Evolutionary conservation across 352 stramenopile genomes (phyloP).

Genomic region (Saprolegnia parasitica): DNA sequence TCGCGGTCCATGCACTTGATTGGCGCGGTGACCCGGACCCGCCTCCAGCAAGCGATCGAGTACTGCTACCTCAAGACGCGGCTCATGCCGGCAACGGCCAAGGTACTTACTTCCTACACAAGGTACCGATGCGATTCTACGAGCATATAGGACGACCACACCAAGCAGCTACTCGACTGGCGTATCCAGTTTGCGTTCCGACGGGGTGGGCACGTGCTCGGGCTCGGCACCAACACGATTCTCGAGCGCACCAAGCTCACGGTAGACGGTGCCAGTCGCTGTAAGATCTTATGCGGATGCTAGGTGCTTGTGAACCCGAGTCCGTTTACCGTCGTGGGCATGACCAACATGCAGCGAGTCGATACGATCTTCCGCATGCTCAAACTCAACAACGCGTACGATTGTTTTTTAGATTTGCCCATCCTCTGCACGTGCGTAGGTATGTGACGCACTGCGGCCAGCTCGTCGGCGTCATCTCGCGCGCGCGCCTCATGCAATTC

Average conservation of each 20-base stretch:
- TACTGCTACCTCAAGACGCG: slow-evolving; percentile 38
- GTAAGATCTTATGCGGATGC: neutral
- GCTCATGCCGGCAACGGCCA: neutral
- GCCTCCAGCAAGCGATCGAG: slow-evolving; percentile 48
- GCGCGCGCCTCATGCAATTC: slow-evolving; percentile 74
- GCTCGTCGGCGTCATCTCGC: slow-evolving; percentile 74
- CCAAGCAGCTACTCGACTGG: slow-evolving; percentile 38
- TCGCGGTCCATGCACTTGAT: slow-evolving; percentile 31
- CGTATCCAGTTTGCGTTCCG: slow-evolving; percentile 66
- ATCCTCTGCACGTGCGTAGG: neutral
- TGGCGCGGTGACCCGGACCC: slow-evolving; percentile 57
- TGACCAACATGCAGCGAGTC: slow-evolving; percentile 77
- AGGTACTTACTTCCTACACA: slow-evolving; percentile 1
- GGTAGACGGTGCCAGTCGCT: slow-evolving; percentile 19
- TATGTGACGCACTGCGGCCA: slow-evolving; percentile 65
- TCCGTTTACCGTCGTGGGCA: slow-evolving; percentile 79
- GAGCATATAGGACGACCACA: slow-evolving; percentile 23
- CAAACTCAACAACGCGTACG: slow-evolving; percentile 84
- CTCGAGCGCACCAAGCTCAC: slow-evolving; percentile 60
- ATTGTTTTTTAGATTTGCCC: slow-evolving; percentile 28
- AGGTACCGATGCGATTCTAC: neutral
- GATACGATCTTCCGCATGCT: slow-evolving; percentile 86
- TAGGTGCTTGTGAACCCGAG: slow-evolving; percentile 62
- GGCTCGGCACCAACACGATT: slow-evolving; percentile 62
- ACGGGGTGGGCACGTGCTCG: slow-evolving; percentile 67